Evolutionary conservation across 495 filamentous ascomycete genomes (phyloP).

Genomic region (Geoglossum glabrum): DNA sequence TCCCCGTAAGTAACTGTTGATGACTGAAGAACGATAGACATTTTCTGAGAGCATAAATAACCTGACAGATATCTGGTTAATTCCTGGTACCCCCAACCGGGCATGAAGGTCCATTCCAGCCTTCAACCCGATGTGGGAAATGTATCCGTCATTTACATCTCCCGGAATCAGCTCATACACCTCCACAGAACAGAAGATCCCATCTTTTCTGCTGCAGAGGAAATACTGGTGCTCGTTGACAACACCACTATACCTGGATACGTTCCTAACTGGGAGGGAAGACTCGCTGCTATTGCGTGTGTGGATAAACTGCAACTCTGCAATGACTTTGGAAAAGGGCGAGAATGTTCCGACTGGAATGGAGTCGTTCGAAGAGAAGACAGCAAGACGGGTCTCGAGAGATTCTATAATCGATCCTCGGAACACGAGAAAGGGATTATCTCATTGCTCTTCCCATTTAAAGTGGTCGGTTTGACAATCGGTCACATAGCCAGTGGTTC

Average conservation of each 20-base stretch:
- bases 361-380: not conserved
- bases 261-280: not conserved
- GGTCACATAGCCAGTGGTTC: not conserved
- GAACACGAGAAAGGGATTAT: not conserved
- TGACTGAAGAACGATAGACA: too few species aligned
- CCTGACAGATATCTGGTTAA: not conserved
- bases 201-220: not conserved
- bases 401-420: not conserved
- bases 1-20: not conserved
- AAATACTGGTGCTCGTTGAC: not conserved
- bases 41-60: too few species aligned
- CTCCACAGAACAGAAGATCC: not conserved
- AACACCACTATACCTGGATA: not conserved
- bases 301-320: not conserved
- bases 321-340: not conserved
- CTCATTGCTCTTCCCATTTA: not conserved
- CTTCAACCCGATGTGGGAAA: not conserved
- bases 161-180: not conserved
- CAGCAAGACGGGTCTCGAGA: not conserved
- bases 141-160: not conserved
- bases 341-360: not conserved
- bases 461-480: not conserved
- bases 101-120: not conserved
- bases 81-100: not conserved
- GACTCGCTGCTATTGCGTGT: not conserved